Base-by-base conservation (phyloP, 768 basidiomycete genomes). In the Jaapia argillacea region DNA sequence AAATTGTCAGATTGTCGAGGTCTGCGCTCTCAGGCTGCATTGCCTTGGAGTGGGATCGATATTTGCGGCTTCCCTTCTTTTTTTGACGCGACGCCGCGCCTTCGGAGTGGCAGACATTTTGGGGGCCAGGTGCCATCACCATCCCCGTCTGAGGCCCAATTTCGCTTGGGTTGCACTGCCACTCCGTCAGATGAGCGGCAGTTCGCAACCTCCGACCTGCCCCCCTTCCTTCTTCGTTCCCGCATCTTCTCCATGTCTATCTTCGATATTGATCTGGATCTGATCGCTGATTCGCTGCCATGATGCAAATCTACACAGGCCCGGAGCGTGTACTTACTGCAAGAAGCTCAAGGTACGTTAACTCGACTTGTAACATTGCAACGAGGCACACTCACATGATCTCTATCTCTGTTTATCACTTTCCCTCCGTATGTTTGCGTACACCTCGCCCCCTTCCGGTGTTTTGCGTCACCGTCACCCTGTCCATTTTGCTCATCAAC, bases 321-420 rank as follows among this genome's bases (percentile, higher is more conserved):
- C 81, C 49, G 85, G 87, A 45, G 87, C 87, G 35, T 90, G 87
- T 61, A 82, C 74, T 3, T 78, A 89, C 55, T 90, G 87, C 73
- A 90, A 88, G 61, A 83, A 79, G 56, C 77, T 89, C 54, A 90
- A 90, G 81, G 85, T 82, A 62, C 45, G 77, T n/a, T 65, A 24
- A 45, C 39, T 42, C 42, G 22, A 41, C 28, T 10, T 33, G 28
- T 33, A 10, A 16, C 16, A 10, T 10, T 33, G n/a, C 28, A 33
- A 16, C 28, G 27, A n/a, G 13, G n/a, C 4, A 6, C 22, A 6
- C n/a, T 42, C 41, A 42, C 27, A 28, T 25, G n/a, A 27, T 28
- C 23, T 28, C 10, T 27, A 12, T 33, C 16, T 22, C 7, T 28
- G 22, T 25, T 38, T 37, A 24, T 18, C 25, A 16, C 18, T 23